phyloP scores from a whole-genome alignment of 2,329 filamentous ascomycete genomes.

The Dactylonectria macrodidyma region DNA sequence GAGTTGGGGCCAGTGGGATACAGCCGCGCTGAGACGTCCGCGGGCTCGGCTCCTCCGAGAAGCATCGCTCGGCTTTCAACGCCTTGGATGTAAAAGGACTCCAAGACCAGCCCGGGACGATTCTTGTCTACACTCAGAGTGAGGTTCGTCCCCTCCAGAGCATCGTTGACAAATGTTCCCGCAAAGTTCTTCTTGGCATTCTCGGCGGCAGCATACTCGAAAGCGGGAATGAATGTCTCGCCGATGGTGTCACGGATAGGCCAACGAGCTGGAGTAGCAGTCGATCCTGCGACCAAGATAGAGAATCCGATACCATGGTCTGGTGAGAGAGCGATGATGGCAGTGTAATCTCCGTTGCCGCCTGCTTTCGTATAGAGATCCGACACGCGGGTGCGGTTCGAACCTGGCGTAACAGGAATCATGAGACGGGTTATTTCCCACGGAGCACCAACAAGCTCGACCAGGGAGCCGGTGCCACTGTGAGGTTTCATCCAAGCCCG shows the following conservation, averaged over 20 bases:
- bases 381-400: constrained; percentile 46
- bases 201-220: constrained; percentile 39
- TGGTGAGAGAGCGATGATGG: constrained; percentile 48
- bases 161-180: constrained; percentile 35
- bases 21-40: constrained; percentile 9
- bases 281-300: constrained; percentile 45
- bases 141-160: constrained; percentile 30
- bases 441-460: constrained; percentile 38
- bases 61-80: background rate
- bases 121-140: constrained; percentile 35
- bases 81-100: constrained; percentile 18
- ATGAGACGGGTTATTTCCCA: constrained; percentile 42
- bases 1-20: constrained; percentile 34
- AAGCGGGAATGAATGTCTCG: constrained; percentile 37
- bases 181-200: constrained; percentile 36
- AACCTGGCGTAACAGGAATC: constrained; percentile 41
- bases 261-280: constrained; percentile 35
- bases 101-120: constrained; percentile 29
- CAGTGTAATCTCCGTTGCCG: constrained; percentile 46
- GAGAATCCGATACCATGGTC: constrained; percentile 51
- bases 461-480: constrained; percentile 36
- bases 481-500: constrained; percentile 42
- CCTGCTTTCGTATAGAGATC: constrained; percentile 49
- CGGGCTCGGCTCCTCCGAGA: background rate
- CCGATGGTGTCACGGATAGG: constrained; percentile 36